Evolutionary conservation across 352 stramenopile genomes (phyloP).

Genomic region (Phytopythium aichiense): DNA sequence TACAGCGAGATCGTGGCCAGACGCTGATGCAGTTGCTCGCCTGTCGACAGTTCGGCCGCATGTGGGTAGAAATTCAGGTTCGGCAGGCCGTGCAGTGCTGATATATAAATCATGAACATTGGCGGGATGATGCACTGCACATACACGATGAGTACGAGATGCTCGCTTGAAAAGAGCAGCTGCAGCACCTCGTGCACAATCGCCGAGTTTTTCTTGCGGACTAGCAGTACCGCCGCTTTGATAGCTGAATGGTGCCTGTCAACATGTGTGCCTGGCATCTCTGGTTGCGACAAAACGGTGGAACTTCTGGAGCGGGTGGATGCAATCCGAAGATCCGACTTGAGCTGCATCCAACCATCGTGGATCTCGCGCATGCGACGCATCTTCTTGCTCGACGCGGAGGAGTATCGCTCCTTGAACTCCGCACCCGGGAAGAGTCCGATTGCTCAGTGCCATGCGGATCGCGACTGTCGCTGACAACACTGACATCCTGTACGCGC

Average conservation of each 20-base stretch:
- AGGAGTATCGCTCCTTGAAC: slow-evolving; percentile 17
- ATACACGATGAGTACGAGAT: slow-evolving; percentile 23
- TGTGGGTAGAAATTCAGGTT: slow-evolving; percentile 26
- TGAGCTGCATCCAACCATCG: not conserved
- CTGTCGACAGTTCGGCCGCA: slow-evolving; percentile 12
- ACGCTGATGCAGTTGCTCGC: slow-evolving; percentile 12
- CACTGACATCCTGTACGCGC: not conserved
- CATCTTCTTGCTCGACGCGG: slow-evolving; percentile 8
- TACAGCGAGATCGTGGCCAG: slow-evolving; percentile 19
- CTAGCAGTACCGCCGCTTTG: slow-evolving; percentile 5
- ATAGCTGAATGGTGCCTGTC: slow-evolving; percentile 5
- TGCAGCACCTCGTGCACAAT: slow-evolving; percentile 26
- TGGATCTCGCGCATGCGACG: too few species aligned
- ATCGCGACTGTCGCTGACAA: too few species aligned
- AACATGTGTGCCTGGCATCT: too few species aligned
- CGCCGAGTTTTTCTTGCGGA: slow-evolving; percentile 17
- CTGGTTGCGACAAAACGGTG: not conserved
- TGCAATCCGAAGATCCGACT: not conserved
- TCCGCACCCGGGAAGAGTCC: too few species aligned
- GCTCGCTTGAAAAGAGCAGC: slow-evolving; percentile 34
- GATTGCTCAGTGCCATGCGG: too few species aligned
- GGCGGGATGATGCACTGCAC: slow-evolving; percentile 27
- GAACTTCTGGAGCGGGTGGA: not conserved
- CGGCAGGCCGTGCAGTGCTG: slow-evolving; percentile 13
- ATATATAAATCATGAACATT: slow-evolving; percentile 30